Evolutionary conservation across 176 grass and related monocot species (phyloP).

Genomic region (Oryza nivara): DNA sequence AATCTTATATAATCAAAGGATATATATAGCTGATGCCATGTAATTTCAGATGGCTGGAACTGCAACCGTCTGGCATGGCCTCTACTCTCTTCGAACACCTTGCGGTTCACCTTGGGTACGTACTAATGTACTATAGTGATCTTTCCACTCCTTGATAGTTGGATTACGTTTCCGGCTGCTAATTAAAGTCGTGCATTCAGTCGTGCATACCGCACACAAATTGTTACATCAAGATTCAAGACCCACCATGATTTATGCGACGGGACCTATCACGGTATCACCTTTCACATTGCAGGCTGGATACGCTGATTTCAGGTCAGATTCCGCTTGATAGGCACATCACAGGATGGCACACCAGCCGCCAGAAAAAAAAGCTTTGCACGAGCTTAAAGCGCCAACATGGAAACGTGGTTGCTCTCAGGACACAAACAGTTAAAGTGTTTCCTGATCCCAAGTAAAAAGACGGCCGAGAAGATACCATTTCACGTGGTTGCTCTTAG

Average conservation of each 20-base stretch:
- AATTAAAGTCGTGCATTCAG: slow-evolving; percentile 10
- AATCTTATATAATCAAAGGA: too few species aligned
- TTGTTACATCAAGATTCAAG: not conserved
- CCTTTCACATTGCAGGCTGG: not conserved
- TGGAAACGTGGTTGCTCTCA: slow-evolving; percentile 13
- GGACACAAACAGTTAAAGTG: not conserved
- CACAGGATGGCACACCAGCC: slow-evolving; percentile 12
- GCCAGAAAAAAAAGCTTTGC: slow-evolving; percentile 3
- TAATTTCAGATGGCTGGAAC: not conserved
- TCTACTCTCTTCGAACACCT: not conserved
- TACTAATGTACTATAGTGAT: not conserved
- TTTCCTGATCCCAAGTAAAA: not conserved
- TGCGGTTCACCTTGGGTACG: not conserved
- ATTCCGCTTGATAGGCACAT: slow-evolving; percentile 13
- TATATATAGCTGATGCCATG: too few species aligned
- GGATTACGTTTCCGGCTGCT: not conserved
- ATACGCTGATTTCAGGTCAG: slow-evolving; percentile 13
- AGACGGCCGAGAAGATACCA: not conserved
- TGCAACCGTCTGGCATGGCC: not conserved
- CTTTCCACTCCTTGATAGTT: not conserved
- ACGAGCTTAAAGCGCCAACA: not conserved
- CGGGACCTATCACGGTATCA: not conserved
- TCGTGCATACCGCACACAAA: not conserved
- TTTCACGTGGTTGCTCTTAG: not conserved
- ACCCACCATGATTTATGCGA: slow-evolving; percentile 39